Evolutionary conservation across 2,329 filamentous ascomycete species (phyloP), one percentile per base, ranked within the genome.

Genomic region (Pseudogymnoascus sp.): DNA sequence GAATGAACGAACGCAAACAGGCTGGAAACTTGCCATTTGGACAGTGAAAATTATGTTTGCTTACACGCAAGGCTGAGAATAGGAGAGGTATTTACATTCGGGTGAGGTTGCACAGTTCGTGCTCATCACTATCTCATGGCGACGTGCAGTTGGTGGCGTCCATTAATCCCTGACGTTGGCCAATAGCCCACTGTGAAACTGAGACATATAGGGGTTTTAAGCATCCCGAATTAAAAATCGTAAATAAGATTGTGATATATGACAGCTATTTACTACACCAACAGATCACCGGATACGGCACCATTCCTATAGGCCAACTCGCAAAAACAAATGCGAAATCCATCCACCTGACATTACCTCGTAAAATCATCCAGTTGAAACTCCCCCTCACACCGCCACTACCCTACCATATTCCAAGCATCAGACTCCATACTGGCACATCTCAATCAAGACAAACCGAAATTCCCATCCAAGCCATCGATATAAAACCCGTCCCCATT

Each of bases 381-480:
- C 50, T 56, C 16, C 50, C 29, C 47, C 6, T 31, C 50, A 35
- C 50, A 33, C n/a, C 50, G 50, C 50, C n/a, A 56, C 29, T 56
- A 21, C 16, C 26, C 33, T 10, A 56, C 10, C 29, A 33, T n/a
- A 4, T 56, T 29, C 29, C 29, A 56, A 33, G 50, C 16, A 56
- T 29, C 29, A 56, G 10, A 56, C 50, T 21, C 29, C 29, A 56
- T 21, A n/a, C 29, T 4, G 10, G 16, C 6, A 62, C n/a, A n/a
- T 61, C 59, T 31, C 4, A 47, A 59, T 70, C 64, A 56, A 56
- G 50, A 77, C 61, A 77, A 69, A 1, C 76, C 76, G 68, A 78
- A 78, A 53, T 72, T 73, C 5, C 72, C 73, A 67, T 77, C 75
- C 63, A 78, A 68, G 4, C 73, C 74, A 29, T 71, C 73, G 16